These are phyloP conservation scores for Neoboletus brunneissimus DNA, from an alignment of 768 basidiomycete species.

Conservation along the genomic window DNA sequence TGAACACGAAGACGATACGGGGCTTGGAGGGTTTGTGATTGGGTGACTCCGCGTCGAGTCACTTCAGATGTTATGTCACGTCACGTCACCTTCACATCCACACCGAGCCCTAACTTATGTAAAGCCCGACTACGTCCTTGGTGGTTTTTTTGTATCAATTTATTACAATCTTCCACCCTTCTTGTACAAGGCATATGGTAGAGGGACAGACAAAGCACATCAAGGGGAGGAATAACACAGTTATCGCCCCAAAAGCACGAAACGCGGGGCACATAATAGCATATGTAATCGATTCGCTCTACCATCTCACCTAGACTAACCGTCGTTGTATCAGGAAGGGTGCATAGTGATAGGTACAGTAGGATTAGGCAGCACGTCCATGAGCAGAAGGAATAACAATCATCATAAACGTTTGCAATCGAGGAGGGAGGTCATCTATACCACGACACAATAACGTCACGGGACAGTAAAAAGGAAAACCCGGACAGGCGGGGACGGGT, in stretches of 20 bases:
- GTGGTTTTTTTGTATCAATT: no score
- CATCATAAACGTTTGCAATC: slow-evolving; percentile 1
- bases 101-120: no score
- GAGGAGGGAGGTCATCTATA: neutral
- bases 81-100: no score
- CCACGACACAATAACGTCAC: neutral
- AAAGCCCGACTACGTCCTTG: no score
- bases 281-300: neutral
- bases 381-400: neutral
- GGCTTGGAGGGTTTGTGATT: no score
- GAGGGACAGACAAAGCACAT: neutral
- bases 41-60: no score
- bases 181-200: no score
- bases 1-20: no score
- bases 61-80: no score
- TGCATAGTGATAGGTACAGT: slow-evolving; percentile 5
- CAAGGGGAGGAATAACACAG: neutral
- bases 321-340: neutral
- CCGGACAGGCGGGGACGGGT: neutral
- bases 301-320: neutral
- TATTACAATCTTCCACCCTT: no score
- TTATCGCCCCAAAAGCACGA: neutral
- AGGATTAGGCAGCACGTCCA: neutral
- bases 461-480: neutral
- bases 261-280: neutral